Conservation (phyloP, 75 land plant genomes). For the Sequoiadendron giganteum region DNA sequence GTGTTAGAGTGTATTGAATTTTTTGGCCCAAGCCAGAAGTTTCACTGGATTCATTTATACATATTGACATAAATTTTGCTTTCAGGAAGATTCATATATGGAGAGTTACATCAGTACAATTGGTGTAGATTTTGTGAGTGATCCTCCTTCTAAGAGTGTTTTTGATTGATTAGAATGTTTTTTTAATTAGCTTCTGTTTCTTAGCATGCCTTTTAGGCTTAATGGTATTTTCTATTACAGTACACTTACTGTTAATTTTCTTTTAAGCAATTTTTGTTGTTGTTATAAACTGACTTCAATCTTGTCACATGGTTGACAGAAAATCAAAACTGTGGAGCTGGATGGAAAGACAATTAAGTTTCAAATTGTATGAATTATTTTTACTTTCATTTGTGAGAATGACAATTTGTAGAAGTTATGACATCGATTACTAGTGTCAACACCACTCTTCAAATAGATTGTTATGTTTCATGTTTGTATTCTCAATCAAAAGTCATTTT, state of each 20-base stretch:
- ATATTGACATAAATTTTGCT: not conserved
- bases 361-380: conserved; percentile 71
- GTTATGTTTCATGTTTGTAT: not conserved
- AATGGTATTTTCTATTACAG: not conserved
- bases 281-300: not conserved
- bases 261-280: not conserved
- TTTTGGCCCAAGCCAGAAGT: not conserved
- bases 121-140: conserved; percentile 82
- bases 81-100: conserved; percentile 84
- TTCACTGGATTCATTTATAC: not conserved
- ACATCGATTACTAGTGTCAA: not conserved
- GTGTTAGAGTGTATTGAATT: not conserved
- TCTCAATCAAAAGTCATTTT: not conserved
- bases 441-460: too few relatives aligned
- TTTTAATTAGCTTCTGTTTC: not conserved
- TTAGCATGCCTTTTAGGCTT: not conserved
- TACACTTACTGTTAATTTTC: not conserved
- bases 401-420: not conserved
- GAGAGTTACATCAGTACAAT: conserved; percentile 92
- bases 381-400: not conserved
- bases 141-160: not conserved
- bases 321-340: conserved; percentile 80
- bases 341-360: conserved; percentile 96
- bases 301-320: conserved; percentile 30
- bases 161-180: not conserved